These are phyloP conservation scores for Stephanocyclus meneghinianus DNA, from an alignment of 352 stramenopile genomes.

Conservation along the genomic window DNA sequence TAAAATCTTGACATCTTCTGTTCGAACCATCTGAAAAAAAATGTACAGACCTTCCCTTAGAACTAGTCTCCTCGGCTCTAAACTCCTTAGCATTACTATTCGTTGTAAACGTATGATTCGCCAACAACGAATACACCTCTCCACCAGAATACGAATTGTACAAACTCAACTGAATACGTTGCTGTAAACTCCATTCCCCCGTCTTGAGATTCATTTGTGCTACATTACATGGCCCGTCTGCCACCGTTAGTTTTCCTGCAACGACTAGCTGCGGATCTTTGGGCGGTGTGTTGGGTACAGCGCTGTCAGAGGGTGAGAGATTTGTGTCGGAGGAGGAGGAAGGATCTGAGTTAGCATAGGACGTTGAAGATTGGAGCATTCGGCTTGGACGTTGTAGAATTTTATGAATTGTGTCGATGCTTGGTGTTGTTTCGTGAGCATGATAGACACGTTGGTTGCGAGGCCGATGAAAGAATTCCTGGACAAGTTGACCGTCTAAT, in stretches of 20 bases:
- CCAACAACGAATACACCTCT: slow-evolving; percentile 79
- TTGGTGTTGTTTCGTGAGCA: neutral
- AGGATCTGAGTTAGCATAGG: neutral
- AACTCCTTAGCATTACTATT: slow-evolving; percentile 51
- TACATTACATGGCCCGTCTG: slow-evolving; percentile 78
- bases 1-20: neutral
- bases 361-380: slow-evolving; percentile 10
- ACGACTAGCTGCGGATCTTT: slow-evolving; percentile 74
- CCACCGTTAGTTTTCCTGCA: slow-evolving; percentile 79
- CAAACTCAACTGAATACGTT: slow-evolving; percentile 79
- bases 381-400: neutral
- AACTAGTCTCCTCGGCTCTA: slow-evolving; percentile 18
- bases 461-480: slow-evolving; percentile 6
- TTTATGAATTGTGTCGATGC: neutral
- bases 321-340: neutral
- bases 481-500: slow-evolving; percentile 9
- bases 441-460: neutral
- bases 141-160: slow-evolving; percentile 83
- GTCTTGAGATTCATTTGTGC: slow-evolving; percentile 76
- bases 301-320: neutral
- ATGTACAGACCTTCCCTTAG: slow-evolving; percentile 17
- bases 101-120: slow-evolving; percentile 73
- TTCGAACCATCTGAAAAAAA: neutral
- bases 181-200: slow-evolving; percentile 69
- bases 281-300: slow-evolving; percentile 14